phyloP scores from a whole-genome alignment of 2,329 filamentous ascomycete species.

The Septoria linicola region DNA sequence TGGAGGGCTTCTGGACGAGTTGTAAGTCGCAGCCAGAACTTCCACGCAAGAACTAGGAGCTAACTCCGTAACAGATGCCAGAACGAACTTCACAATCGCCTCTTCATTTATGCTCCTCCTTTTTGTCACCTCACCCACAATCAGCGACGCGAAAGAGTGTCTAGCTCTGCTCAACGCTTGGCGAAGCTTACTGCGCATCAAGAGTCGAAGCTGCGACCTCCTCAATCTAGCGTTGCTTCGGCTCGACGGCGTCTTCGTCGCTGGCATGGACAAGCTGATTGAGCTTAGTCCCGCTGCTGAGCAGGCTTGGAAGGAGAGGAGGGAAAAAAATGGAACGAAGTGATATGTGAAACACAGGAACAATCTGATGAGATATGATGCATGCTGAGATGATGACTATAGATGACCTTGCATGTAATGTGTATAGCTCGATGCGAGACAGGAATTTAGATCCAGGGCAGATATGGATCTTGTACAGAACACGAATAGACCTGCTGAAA shows the following conservation, averaged over 20 bases:
- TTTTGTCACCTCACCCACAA: constrained; percentile 35
- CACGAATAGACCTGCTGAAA: too few relatives aligned
- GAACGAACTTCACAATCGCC: constrained; percentile 39
- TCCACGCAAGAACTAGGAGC: background rate
- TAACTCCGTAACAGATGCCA: constrained; percentile 29
- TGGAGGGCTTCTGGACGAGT: constrained; percentile 39
- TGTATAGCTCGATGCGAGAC: too few relatives aligned
- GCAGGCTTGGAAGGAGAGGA: constrained; percentile 32
- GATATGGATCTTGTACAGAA: too few relatives aligned
- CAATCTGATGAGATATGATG: background rate
- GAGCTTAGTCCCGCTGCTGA: constrained; percentile 35
- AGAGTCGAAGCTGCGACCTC: constrained; percentile 38
- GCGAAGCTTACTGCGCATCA: constrained; percentile 35
- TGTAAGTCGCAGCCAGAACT: constrained; percentile 29
- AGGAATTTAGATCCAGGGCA: too few relatives aligned
- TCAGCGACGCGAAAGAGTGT: constrained; percentile 35
- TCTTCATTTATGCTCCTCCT: constrained; percentile 38
- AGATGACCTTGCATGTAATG: background rate
- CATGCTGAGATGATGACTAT: background rate
- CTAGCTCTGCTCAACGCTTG: constrained; percentile 34
- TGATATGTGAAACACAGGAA: background rate
- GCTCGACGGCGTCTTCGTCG: constrained; percentile 36
- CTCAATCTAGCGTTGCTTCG: constrained; percentile 36
- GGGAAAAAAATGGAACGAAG: constrained; percentile 5
- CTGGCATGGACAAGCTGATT: constrained; percentile 34